These are phyloP conservation scores for Hypoxylon lienhwacheense DNA, from an alignment of 495 filamentous ascomycete genomes.

Conservation along the genomic window DNA sequence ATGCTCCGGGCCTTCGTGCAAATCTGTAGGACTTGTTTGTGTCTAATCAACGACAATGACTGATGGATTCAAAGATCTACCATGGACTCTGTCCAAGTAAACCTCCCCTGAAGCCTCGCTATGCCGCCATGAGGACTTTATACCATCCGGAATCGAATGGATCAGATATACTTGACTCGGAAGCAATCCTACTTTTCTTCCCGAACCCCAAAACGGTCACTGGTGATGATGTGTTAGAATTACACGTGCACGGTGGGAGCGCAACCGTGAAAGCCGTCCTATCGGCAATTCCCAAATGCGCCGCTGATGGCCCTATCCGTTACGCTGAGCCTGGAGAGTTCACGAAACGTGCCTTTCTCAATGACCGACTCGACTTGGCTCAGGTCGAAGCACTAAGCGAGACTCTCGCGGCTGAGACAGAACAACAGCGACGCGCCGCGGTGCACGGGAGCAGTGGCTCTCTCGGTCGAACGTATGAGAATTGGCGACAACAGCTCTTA, in stretches of 20 bases:
- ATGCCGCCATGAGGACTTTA: conserved; percentile 75
- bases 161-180: conserved; percentile 69
- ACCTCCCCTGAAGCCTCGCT: conserved; percentile 67
- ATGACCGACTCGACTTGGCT: conserved; percentile 81
- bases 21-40: conserved; percentile 54
- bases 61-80: conserved; percentile 64
- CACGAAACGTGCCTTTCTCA: conserved; percentile 88
- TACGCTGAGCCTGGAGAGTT: conserved; percentile 97
- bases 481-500: conserved; percentile 76
- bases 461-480: conserved; percentile 78
- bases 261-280: conserved; percentile 87
- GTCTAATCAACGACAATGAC: conserved; percentile 4
- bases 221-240: conserved; percentile 87
- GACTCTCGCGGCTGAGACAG: conserved; percentile 81
- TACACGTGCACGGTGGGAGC: conserved; percentile 91
- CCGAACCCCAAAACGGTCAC: conserved; percentile 82
- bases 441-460: conserved; percentile 73
- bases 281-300: conserved; percentile 63
- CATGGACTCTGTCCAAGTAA: conserved; percentile 68
- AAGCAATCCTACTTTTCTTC: conserved; percentile 85
- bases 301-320: conserved; percentile 55
- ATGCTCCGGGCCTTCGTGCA: conserved; percentile 77
- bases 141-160: conserved; percentile 58
- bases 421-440: conserved; percentile 86
- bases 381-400: conserved; percentile 93